Base-by-base conservation (phyloP, 2,329 filamentous ascomycete genomes). In the Pseudocercospora macadamiae region DNA sequence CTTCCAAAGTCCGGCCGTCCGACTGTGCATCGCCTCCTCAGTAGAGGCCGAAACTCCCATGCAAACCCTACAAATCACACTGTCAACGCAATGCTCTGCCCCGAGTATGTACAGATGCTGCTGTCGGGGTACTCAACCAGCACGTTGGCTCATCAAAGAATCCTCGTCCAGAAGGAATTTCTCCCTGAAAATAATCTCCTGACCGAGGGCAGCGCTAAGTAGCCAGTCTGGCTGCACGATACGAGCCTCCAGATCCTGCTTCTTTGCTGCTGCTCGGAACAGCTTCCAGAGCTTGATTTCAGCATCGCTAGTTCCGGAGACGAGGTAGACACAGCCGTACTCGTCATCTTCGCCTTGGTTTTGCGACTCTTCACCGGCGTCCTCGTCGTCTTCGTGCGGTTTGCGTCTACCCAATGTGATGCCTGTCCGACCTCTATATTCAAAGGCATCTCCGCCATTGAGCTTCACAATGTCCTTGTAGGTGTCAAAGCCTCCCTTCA, bases 181-280 rank as follows among this genome's bases (percentile, higher is more conserved):
- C 10, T 67, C 68, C 36, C 70, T 63, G 64, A 70, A 73, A 18
- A 54, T 55, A 19, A 95, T 79, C 74, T 91, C 82, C 76, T 99
- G 95, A 68, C 85, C 86, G 90, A 99, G 93, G 3, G 91, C 91
- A 60, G 92, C 87, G 70, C 93, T 89, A 57, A 99, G 78, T 68
- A 99, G 74, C 95, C 95, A 99, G 71, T 99, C 93, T 2, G 89
- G 85, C 47, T 84, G 84, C 21, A 97, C 91, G 37, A 99, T 87
- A 54, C 89, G 82, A 2, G 93, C 88, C 65, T 87, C 83, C 83
- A 93, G 92, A 70, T 90, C 88, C 44, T 90, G 88, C 66, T 87
- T 88, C 62, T 82, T 78, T 2, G 90, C 93, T 84, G 96, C 87
- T 52, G 89, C 85, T 56, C 86, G 82, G 73, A 99, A 99, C 60